Percentiles rank a stretch among this genome's conserved stretches.
Conservation (phyloP, 352 stramenopile genomes). For the Phytophthora palmivora region DNA sequence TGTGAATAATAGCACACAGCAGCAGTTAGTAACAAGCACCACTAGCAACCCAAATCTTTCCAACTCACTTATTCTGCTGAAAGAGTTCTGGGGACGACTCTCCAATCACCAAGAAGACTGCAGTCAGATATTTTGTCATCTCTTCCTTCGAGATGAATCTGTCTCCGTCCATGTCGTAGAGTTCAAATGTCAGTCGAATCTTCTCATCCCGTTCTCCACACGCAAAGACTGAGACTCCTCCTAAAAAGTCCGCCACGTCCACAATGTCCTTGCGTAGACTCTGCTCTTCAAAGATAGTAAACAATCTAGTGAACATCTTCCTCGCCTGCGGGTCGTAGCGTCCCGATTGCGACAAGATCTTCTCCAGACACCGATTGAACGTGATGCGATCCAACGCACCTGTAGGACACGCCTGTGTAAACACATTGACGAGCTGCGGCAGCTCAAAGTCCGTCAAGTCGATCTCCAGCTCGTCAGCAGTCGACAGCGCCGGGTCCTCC, state of each 20-base stretch:
- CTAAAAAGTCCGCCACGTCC: slow-evolving; percentile 84
- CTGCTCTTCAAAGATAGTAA: slow-evolving; percentile 78
- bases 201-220: slow-evolving; percentile 86
- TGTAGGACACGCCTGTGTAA: slow-evolving; percentile 78
- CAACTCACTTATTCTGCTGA: slow-evolving; percentile 66
- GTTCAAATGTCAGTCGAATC: slow-evolving; percentile 83
- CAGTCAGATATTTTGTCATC: slow-evolving; percentile 90
- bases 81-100: slow-evolving; percentile 76
- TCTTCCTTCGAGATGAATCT: slow-evolving; percentile 85
- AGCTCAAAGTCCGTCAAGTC: slow-evolving; percentile 88
- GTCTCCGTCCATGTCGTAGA: slow-evolving; percentile 88
- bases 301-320: slow-evolving; percentile 83
- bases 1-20: slow-evolving; percentile 17
- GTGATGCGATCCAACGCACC: slow-evolving; percentile 73
- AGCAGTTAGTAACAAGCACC: slow-evolving; percentile 4
- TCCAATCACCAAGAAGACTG: slow-evolving; percentile 84
- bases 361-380: slow-evolving; percentile 78
- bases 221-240: slow-evolving; percentile 83
- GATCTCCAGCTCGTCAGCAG: slow-evolving; percentile 55
- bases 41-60: neutral
- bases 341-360: slow-evolving; percentile 82
- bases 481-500: slow-evolving; percentile 22
- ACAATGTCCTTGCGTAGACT: slow-evolving; percentile 57
- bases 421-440: slow-evolving; percentile 84
- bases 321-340: slow-evolving; percentile 75